Evolutionary conservation across 306 rosid genomes (phyloP), one percentile per base, ranked within the genome.

Genomic region (Arachis hypogaea): DNA sequence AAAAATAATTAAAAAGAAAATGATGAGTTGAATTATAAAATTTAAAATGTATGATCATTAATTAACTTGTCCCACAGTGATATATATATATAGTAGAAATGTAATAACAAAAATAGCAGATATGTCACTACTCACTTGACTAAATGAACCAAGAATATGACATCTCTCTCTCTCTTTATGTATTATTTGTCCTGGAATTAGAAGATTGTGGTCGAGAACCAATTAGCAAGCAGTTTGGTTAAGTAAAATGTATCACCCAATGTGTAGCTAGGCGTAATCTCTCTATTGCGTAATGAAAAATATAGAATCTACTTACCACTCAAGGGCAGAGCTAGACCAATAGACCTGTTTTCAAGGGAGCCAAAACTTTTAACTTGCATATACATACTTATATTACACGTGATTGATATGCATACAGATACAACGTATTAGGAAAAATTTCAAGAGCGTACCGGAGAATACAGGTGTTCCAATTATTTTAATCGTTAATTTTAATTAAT

Each of bases 181-280:
- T 28, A 65, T 18, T 9, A 29, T 50, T 9, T 11, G 51, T 46
- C 51, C 11, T 46, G 43, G 30, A 51, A 60, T 11, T 4, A 18
- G 7, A 30, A 43, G 18, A 29, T 66, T 18, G 11, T 72, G 52
- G 63, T 49, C 3, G 58, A 6, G 61, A 63, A 69, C 68, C 77
- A 46, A 66, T 63, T 54, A 64, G 59, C 47, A 60, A 41, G 45
- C 74, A 51, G 22, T 44, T 52, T 8, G 11, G 52, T 47, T 47
- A 49, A 49, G 42, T 6, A 7, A 45, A 36, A 64, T 44, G 33
- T 41, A 33, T 16, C 18, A 57, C 41, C 59, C 50, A 44, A 30
- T 11, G 46, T 6, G 28, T 22, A 1, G 28, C 28, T 22, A 22
- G 28, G 28, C 28, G 28, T 22, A 22, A 22, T 22, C 28, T 22